A percentile compares a stretch with the other conserved stretches of the same genome.
These are phyloP conservation scores for Paspalum vaginatum DNA, from an alignment of 176 grass and related monocot genomes.

Conservation along the genomic window DNA sequence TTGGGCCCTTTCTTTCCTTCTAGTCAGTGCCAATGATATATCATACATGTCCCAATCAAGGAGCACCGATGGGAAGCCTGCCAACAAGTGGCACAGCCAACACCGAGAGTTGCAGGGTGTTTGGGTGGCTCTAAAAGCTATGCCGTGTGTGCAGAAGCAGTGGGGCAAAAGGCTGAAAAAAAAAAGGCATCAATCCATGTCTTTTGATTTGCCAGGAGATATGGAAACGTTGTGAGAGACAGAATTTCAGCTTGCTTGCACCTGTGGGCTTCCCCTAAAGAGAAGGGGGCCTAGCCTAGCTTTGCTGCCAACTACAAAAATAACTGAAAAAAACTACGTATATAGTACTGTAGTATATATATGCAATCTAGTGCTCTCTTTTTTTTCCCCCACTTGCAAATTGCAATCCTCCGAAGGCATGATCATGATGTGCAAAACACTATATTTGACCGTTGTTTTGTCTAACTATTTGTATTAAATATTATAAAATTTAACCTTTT, in stretches of 20 bases:
- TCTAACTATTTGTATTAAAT: neutral
- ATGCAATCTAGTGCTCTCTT: neutral
- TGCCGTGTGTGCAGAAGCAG: slow-evolving; percentile 17
- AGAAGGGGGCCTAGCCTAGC: neutral
- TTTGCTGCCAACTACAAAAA: neutral
- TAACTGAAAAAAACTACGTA: neutral
- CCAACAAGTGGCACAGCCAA: slow-evolving; percentile 28
- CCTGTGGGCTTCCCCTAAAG: slow-evolving; percentile 38
- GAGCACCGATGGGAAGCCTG: neutral
- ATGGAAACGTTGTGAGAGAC: neutral
- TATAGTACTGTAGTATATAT: too few relatives aligned
- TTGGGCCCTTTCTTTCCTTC: neutral
- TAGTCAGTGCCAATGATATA: neutral
- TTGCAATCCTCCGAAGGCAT: neutral
- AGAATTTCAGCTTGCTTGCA: slow-evolving; percentile 38
- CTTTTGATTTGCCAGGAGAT: slow-evolving; percentile 21
- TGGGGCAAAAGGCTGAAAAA: neutral
- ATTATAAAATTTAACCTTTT: neutral
- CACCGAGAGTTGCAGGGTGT: neutral
- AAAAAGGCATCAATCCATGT: neutral
- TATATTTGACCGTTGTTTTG: slow-evolving; percentile 6
- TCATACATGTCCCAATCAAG: slow-evolving; percentile 36
- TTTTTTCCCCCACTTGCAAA: neutral
- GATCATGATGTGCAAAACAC: neutral
- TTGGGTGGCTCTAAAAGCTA: neutral